Conservation (phyloP, 2,329 filamentous ascomycete genomes). For the Scedosporium boydii region DNA sequence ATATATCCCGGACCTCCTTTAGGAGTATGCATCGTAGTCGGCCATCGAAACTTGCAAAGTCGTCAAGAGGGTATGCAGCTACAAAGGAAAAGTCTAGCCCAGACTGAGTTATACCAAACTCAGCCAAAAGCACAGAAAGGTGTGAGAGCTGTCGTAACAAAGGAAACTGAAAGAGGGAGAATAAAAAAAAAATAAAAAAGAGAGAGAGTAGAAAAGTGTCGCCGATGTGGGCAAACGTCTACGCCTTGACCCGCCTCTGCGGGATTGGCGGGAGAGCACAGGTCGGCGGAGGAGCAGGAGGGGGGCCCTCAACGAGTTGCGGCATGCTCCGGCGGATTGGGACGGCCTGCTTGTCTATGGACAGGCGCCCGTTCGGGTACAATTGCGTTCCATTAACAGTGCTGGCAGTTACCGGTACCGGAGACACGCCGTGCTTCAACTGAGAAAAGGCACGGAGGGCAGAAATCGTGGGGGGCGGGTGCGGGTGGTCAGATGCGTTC, state of each 20-base stretch:
- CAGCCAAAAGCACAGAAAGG: background rate
- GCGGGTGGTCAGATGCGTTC: constrained; percentile 3
- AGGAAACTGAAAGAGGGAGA: background rate
- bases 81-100: background rate
- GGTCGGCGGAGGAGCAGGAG: constrained; percentile 44
- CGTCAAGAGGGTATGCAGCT: background rate
- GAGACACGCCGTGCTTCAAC: background rate
- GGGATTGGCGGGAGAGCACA: constrained; percentile 46
- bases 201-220: background rate
- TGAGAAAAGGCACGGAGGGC: background rate
- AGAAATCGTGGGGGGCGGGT: constrained; percentile 2
- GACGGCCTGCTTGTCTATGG: constrained; percentile 6
- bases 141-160: background rate
- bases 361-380: background rate
- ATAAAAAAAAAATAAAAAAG: no score
- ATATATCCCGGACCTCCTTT: background rate
- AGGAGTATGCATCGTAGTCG: background rate
- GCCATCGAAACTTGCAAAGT: background rate
- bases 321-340: constrained; percentile 39
- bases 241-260: constrained; percentile 14
- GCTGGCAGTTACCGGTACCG: background rate
- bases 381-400: background rate
- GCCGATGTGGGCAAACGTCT: background rate
- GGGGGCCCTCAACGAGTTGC: constrained; percentile 39
- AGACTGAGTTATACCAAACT: background rate